These are phyloP conservation scores for Cucumis cinereus DNA, from an alignment of 306 rosid species.

Conservation along the genomic window DNA sequence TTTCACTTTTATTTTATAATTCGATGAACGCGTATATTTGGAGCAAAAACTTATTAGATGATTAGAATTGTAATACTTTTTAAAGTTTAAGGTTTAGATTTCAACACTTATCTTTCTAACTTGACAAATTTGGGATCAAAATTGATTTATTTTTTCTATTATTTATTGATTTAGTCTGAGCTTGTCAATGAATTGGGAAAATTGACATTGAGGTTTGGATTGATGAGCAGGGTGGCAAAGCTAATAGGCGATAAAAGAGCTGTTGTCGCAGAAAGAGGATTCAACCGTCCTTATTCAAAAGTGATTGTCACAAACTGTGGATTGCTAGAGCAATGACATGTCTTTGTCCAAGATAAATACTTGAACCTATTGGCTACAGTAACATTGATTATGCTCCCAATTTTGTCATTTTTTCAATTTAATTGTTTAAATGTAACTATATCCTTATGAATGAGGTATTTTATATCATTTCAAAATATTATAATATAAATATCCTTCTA, in stretches of 20 bases:
- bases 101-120: too few relatives aligned
- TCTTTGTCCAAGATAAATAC: too few relatives aligned
- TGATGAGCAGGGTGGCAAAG: conserved; percentile 65
- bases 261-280: conserved; percentile 78
- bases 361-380: background rate
- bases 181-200: background rate
- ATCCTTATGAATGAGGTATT: background rate
- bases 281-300: conserved; percentile 72
- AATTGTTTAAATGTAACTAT: background rate
- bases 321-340: conserved; percentile 16
- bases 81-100: too few relatives aligned
- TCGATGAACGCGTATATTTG: too few relatives aligned
- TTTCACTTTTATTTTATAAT: too few relatives aligned
- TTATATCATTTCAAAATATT: background rate
- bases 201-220: background rate
- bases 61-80: too few relatives aligned
- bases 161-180: too few relatives aligned
- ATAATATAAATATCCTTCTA: too few relatives aligned
- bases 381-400: background rate
- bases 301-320: conserved; percentile 57
- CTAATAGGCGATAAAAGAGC: conserved; percentile 81
- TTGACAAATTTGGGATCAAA: too few relatives aligned
- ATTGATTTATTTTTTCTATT: too few relatives aligned
- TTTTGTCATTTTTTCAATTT: background rate
- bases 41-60: too few relatives aligned